Percentiles rank a stretch among this genome's conserved stretches.
phyloP scores from a whole-genome alignment of 495 filamentous ascomycete species.

The Podospora fimiseda region DNA sequence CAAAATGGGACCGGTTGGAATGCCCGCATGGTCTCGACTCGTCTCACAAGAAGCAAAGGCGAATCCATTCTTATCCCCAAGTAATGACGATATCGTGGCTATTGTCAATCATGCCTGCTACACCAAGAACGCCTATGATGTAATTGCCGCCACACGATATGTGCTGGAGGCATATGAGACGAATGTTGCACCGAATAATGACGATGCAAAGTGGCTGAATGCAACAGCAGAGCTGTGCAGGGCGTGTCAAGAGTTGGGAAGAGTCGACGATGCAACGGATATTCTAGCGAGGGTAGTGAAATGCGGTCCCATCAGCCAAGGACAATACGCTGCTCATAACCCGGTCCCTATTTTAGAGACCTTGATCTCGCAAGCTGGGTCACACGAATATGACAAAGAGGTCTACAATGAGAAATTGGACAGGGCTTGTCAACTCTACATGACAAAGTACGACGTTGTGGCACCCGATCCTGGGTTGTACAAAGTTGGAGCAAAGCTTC shows the following conservation, averaged over 20 bases:
- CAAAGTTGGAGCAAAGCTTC: conserved; percentile 26
- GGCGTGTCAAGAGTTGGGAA: conserved; percentile 23
- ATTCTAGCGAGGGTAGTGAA: conserved; percentile 25
- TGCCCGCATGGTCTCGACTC: background rate
- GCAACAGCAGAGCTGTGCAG: conserved; percentile 32
- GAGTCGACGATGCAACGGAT: conserved; percentile 25
- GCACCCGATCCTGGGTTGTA: conserved; percentile 2
- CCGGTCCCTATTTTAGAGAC: conserved; percentile 29
- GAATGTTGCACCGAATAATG: conserved; percentile 14
- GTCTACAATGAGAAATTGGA: conserved; percentile 12
- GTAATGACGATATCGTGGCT: conserved; percentile 10
- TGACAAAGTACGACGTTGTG: conserved; percentile 22
- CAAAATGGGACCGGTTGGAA: background rate
- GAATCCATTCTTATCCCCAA: conserved; percentile 10
- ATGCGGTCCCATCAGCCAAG: conserved; percentile 27
- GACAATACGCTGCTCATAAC: conserved; percentile 26
- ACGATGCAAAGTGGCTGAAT: conserved; percentile 23
- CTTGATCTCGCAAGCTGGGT: conserved; percentile 17
- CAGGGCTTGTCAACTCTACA: conserved; percentile 28
- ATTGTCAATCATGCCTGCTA: conserved; percentile 14
- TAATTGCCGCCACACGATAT: conserved; percentile 19
- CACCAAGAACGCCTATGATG: conserved; percentile 11
- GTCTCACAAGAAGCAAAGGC: background rate
- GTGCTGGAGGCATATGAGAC: conserved; percentile 19
- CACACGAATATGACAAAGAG: background rate